Conservation (phyloP, 2,329 filamentous ascomycete species). For the Aspergillus pseudonomiae region DNA sequence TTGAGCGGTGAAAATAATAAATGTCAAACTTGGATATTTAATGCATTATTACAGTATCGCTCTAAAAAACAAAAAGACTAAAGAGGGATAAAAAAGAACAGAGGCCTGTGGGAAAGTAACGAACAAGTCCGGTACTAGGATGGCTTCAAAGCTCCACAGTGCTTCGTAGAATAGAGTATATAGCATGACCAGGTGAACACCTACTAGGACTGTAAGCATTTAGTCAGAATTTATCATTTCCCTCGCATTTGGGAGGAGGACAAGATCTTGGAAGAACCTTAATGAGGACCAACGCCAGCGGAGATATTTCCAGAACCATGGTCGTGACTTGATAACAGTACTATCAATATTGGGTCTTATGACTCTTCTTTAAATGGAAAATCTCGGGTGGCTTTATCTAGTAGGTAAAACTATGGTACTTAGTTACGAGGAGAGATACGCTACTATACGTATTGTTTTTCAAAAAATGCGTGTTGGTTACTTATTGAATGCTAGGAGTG, state of each 20-base stretch:
- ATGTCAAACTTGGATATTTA: neutral
- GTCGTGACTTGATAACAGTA: neutral
- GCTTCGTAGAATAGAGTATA: neutral
- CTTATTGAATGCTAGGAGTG: neutral
- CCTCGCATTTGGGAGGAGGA: neutral
- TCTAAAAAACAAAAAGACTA: neutral
- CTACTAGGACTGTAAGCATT: neutral
- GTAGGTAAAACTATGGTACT: neutral
- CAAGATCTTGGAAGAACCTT: neutral
- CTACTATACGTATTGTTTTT: neutral
- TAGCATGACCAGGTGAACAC: neutral
- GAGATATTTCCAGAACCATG: neutral
- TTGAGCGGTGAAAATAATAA: neutral
- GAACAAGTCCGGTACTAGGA: neutral
- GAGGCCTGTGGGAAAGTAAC: neutral
- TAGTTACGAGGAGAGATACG: neutral
- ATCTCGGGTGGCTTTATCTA: neutral
- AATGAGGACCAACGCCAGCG: neutral
- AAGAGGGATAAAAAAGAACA: neutral
- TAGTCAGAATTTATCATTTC: neutral
- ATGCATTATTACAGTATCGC: neutral
- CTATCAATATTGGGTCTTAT: neutral
- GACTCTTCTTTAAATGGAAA: neutral
- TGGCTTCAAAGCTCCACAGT: neutral
- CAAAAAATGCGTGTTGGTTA: neutral